Percentiles rank a stretch among this genome's conserved stretches.
phyloP scores from a whole-genome alignment of 1,284 basidiomycete species.

The Ustilago bromivora region DNA sequence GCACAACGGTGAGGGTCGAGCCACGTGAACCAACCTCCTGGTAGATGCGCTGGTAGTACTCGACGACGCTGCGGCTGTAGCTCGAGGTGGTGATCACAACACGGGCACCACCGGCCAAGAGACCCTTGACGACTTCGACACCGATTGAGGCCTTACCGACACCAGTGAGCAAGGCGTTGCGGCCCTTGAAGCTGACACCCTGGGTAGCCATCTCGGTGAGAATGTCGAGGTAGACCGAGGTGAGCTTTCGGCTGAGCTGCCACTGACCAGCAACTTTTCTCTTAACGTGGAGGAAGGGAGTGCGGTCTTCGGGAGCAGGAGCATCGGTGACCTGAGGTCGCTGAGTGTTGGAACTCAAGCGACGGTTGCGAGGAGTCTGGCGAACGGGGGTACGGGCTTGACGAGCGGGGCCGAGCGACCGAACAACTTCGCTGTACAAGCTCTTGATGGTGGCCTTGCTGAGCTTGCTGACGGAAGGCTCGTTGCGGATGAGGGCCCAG shows the following conservation, averaged over 20 bases:
- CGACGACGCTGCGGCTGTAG: constrained; percentile 78
- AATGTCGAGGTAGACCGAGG: constrained; percentile 83
- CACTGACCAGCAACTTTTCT: constrained; percentile 95
- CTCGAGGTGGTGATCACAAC: constrained; percentile 91
- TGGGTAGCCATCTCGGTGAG: constrained; percentile 97
- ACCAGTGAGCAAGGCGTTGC: constrained; percentile 96
- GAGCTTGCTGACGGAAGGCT: constrained; percentile 94
- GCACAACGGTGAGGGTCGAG: constrained; percentile 94
- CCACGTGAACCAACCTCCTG: constrained; percentile 94
- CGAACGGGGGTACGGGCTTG: constrained; percentile 73
- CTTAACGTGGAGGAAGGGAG: constrained; percentile 94
- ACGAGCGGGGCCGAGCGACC: constrained; percentile 76
- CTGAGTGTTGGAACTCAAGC: constrained; percentile 72
- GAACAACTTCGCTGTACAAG: constrained; percentile 93
- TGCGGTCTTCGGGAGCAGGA: constrained; percentile 75
- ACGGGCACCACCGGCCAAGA: constrained; percentile 93
- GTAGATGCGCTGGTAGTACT: constrained; percentile 98
- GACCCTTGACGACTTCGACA: constrained; percentile 94
- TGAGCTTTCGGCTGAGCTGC: constrained; percentile 97
- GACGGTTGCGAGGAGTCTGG: constrained; percentile 57
- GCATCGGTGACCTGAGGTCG: constrained; percentile 56
- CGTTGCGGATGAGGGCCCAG: constrained; percentile 96
- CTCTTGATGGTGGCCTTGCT: constrained; percentile 98
- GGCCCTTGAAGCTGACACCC: constrained; percentile 97
- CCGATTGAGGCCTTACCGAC: constrained; percentile 98